Percentiles rank a stretch among this genome's conserved stretches.
These are phyloP conservation scores for Phytophthora colocasiae DNA, from an alignment of 352 stramenopile species.

Conservation along the genomic window DNA sequence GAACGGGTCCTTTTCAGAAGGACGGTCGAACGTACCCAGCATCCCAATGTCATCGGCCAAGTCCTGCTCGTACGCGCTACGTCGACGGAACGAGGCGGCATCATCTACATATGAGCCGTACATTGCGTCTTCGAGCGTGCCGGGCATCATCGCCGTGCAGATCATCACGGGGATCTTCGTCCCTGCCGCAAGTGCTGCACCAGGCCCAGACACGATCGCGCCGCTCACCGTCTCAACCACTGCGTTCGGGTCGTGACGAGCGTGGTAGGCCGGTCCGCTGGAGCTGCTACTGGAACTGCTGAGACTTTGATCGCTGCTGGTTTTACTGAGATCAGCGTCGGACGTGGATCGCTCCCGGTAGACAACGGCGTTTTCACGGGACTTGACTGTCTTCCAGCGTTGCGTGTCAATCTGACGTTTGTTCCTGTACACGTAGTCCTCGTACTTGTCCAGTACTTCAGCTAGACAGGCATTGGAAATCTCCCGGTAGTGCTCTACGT, in stretches of 20 bases:
- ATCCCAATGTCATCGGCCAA: slow-evolving; percentile 51
- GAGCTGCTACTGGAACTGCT: slow-evolving; percentile 19
- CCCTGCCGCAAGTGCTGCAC: slow-evolving; percentile 46
- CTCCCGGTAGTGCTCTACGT: slow-evolving; percentile 38
- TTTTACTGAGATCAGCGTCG: slow-evolving; percentile 12
- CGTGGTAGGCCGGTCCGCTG: slow-evolving; percentile 11
- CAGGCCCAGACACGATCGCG: slow-evolving; percentile 44
- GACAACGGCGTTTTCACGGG: slow-evolving; percentile 41
- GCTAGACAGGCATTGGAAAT: slow-evolving; percentile 31
- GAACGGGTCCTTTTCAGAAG: slow-evolving; percentile 52
- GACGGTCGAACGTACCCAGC: slow-evolving; percentile 42
- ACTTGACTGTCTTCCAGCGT: slow-evolving; percentile 52
- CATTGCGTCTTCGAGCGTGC: slow-evolving; percentile 63
- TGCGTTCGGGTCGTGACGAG: slow-evolving; percentile 11
- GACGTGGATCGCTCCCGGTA: slow-evolving; percentile 41
- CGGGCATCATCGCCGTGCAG: slow-evolving; percentile 43
- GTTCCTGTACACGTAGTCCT: slow-evolving; percentile 40
- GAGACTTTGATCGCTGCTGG: slow-evolving; percentile 1
- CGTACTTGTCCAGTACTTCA: slow-evolving; percentile 49
- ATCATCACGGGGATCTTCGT: slow-evolving; percentile 50
- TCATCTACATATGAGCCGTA: slow-evolving; percentile 59
- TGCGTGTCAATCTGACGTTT: slow-evolving; percentile 36
- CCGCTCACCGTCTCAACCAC: slow-evolving; percentile 19
- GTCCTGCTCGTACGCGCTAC: slow-evolving; percentile 43
- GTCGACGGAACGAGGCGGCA: slow-evolving; percentile 44